phyloP scores from a whole-genome alignment of 208 protist species.

The Crithidia fasciculata region DNA sequence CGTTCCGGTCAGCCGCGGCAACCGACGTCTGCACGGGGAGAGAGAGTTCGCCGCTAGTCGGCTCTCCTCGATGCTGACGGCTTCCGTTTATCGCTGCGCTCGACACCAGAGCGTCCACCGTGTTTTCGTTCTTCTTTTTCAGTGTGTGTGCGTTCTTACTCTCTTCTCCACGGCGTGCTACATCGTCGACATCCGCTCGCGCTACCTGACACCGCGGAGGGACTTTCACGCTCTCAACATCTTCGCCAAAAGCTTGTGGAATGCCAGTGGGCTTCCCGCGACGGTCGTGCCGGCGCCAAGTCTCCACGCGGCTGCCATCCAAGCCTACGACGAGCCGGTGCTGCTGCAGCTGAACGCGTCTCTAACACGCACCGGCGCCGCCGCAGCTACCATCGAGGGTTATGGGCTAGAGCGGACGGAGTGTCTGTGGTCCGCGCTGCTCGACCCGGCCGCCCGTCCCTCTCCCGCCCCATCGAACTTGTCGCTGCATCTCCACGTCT shows the following conservation, averaged over 20 bases:
- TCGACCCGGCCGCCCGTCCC: neutral
- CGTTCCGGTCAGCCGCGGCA: no score
- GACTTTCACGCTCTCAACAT: slow-evolving; percentile 5
- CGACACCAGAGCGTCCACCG: slow-evolving; percentile 9
- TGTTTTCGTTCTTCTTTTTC: slow-evolving; percentile 11
- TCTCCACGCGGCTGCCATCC: neutral
- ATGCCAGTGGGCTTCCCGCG: neutral
- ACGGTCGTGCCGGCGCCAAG: neutral
- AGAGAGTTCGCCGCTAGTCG: no score
- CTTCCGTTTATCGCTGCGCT: slow-evolving; percentile 3
- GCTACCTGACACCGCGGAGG: neutral
- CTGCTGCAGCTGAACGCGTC: neutral
- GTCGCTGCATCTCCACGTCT: slow-evolving; percentile 28
- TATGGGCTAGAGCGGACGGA: slow-evolving; percentile 5
- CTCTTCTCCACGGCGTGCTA: slow-evolving; percentile 21
- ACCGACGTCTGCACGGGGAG: no score
- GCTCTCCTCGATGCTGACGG: slow-evolving; percentile 7
- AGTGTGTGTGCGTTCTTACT: slow-evolving; percentile 11
- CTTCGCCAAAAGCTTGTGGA: slow-evolving; percentile 1
- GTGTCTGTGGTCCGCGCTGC: slow-evolving; percentile 7
- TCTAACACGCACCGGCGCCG: neutral
- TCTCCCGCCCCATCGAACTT: neutral
- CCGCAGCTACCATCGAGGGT: neutral
- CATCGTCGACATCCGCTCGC: slow-evolving; percentile 28
- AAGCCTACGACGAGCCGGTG: neutral